Evolutionary conservation across 768 basidiomycete species (phyloP), one percentile per base, ranked within the genome.

Genomic region (Rhodotorula paludigena): DNA sequence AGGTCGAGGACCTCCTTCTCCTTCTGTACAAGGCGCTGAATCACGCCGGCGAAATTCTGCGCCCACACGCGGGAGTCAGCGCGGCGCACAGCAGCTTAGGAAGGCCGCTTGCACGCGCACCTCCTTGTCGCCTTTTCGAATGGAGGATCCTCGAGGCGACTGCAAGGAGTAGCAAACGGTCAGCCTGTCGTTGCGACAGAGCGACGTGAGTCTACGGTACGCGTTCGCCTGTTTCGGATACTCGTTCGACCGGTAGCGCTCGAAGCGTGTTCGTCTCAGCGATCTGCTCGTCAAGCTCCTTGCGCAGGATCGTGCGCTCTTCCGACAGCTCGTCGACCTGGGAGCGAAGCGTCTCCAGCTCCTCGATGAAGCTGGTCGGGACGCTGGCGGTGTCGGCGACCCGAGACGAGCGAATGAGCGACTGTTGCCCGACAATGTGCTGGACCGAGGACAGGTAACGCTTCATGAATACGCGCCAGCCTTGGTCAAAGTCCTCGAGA

Each of bases 1-100:
- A 93, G 82, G 62, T 86, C 85, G 4, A 85, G 76, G 3, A 90
- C 88, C 77, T 92, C 85, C 74, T 88, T 90, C 80, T 96, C 92
- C 77, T 91, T 92, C 76, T 86, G 84, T 6, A 88, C 84, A 23
- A 93, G 81, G 16, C 89, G 85, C 74, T 90, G 89, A 15, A 91
- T 84, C 28, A 93, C 75, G 3, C 88, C 89, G 68, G 85, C 83
- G 63, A 87, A 82, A 69, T 83, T 86, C 83, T 88, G 79, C 52
- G 35, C 23, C 15, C 18, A 23, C 0, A 48, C 5, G 7, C 2
- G 5, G 0, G 30, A 11, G 41, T 58, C 20, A 59, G 44, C 36
- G 18, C 1, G 12, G 10, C 11, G 2, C n/a, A 28, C 7, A 23
- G 32, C 2, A 18, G 30, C 32, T 25, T 63, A 53, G 8, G 42